phyloP scores from a whole-genome alignment of 1,284 basidiomycete genomes.

The Waitea zeae region DNA sequence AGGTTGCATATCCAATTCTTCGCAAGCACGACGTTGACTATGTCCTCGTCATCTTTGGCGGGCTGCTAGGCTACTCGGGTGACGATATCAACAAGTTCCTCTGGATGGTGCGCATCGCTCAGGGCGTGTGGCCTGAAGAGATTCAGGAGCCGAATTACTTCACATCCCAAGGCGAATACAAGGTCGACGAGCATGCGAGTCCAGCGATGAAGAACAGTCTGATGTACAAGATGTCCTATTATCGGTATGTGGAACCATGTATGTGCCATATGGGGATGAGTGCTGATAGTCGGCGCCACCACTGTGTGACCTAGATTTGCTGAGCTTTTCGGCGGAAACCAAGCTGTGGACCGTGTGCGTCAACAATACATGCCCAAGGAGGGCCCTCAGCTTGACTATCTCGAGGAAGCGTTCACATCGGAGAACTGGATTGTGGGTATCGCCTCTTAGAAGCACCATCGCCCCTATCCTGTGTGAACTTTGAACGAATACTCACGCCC shows the following conservation, averaged over 20 bases:
- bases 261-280: conserved; percentile 5
- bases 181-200: conserved; percentile 77
- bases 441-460: background rate
- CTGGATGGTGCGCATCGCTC: conserved; percentile 96
- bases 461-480: conserved; percentile 2
- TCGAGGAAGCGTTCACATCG: conserved; percentile 92
- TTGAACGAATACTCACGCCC: conserved; percentile 3
- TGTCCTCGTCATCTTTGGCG: conserved; percentile 95
- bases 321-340: conserved; percentile 69
- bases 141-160: conserved; percentile 93
- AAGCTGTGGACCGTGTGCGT: conserved; percentile 70
- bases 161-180: conserved; percentile 87
- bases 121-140: conserved; percentile 98
- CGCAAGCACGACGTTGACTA: conserved; percentile 98
- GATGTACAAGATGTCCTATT: conserved; percentile 98
- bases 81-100: conserved; percentile 99
- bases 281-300: conserved; percentile 6
- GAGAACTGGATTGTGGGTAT: conserved; percentile 93
- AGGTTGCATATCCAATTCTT: conserved; percentile 92
- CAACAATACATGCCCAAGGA: conserved; percentile 60
- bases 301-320: conserved; percentile 44
- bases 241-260: conserved; percentile 37
- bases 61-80: conserved; percentile 90
- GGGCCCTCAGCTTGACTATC: conserved; percentile 74
- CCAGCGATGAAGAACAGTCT: conserved; percentile 89